These are phyloP conservation scores for Coemansia sp. DNA, from an alignment of 192 early-diverging fungal species.

Conservation along the genomic window DNA sequence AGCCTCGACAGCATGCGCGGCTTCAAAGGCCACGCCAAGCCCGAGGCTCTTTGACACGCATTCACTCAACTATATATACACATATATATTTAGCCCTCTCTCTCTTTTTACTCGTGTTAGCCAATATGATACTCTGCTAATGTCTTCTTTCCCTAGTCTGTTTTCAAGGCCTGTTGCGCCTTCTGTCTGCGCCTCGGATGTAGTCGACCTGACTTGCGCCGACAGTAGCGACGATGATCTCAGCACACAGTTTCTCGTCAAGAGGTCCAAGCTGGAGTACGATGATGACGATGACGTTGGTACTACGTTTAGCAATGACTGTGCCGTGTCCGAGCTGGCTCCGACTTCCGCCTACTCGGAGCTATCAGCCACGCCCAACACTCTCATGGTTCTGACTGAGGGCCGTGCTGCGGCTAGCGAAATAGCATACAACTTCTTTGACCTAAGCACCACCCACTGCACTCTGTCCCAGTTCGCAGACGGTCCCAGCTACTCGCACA, in stretches of 20 bases:
- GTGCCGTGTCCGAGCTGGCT: constrained; percentile 13
- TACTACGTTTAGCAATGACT: background rate
- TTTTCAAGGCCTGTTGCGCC: background rate
- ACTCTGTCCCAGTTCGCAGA: constrained; percentile 47
- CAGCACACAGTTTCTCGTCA: background rate
- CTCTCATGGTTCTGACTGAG: constrained; percentile 43
- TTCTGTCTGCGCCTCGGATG: background rate
- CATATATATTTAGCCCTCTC: background rate
- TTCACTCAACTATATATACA: background rate
- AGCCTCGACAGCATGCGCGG: constrained; percentile 46
- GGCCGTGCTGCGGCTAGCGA: constrained; percentile 45
- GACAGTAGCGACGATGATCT: constrained; percentile 18
- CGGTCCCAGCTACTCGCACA: constrained; percentile 47
- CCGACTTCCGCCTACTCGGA: constrained; percentile 44
- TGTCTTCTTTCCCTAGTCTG: background rate
- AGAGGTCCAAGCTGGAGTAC: constrained; percentile 19
- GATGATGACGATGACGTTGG: background rate
- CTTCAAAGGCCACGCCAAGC: constrained; percentile 19
- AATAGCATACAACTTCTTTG: constrained; percentile 46
- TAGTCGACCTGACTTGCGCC: constrained; percentile 33
- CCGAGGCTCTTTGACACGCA: background rate
- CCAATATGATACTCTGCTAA: background rate
- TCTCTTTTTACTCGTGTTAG: background rate
- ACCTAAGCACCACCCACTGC: constrained; percentile 34
- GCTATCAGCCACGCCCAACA: constrained; percentile 17